Base-by-base conservation (phyloP, 169 alveolate genomes). In the Plasmodium reichenowi region DNA sequence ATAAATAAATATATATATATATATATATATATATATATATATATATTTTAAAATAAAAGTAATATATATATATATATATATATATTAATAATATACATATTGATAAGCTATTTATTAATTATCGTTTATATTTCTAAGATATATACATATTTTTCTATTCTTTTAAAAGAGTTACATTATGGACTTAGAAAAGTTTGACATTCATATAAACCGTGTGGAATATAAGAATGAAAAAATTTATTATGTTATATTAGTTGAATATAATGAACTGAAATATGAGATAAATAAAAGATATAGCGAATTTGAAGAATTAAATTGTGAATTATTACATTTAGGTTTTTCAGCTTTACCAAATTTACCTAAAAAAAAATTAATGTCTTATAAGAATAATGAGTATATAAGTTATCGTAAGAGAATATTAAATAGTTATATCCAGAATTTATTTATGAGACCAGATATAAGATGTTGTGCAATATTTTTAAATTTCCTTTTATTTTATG, bases 281-380 rank as follows among this genome's bases (percentile, higher is more conserved):
- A 24, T 47, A 45, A 80, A 56, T 17, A 45, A 48, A 52, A 68
- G 90, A 45, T 80, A 80, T 29, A 80, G 90, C 15, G 90, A 80
- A 48, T 80, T 80, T 50, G 90, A 80, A 68, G 83, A 80, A 47
- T 72, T 80, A 38, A 78, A 80, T 72, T 80, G 90, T 50, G 90
- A 80, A 48, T 68, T 80, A 17, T 50, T 80, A 22, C 90, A 80
- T 29, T 56, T 80, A 22, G 90, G 90, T 17, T 80, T 56, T 48
- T 80, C 90, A 80, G 64, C 90, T 8, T 72, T 80, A 43, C 90
- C 90, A 26, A 80, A 68, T 20, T 80, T 80, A 50, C 90, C 90
- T 5, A 66, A 80, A 48, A 80, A 68, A 80, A 80, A 80, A 68
- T 80, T 80, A 47, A 29, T 80, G 80, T 56, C 90, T 32, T 80